Base-by-base conservation (phyloP, 306 rosid genomes). In the Ormosia emarginata region DNA sequence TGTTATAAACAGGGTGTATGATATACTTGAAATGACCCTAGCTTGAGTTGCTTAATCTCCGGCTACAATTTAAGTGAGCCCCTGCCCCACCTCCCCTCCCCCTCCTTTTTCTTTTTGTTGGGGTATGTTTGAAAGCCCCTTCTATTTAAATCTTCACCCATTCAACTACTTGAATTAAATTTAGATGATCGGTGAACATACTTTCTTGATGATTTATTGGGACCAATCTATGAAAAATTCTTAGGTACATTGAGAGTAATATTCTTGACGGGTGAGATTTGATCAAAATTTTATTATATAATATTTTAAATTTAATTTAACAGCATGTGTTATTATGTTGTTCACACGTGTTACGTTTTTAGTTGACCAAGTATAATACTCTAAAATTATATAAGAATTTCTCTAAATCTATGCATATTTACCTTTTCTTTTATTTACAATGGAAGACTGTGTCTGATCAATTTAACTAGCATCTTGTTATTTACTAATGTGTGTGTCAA, bases 31-130 rank as follows among this genome's bases (percentile, higher is more conserved):
- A 61, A 52, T 77, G 55, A 69, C 46, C 50, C 56, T 77, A 40
- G 83, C 83, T 77, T 73, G 83, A 80, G 73, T 84, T 47, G 18
- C 67, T 74, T 52, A 11, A 62, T 64, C 72, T 55, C 79, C 32
- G 3, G 59, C 43, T 73, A 74, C 55, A 64, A 77, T 47, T 63
- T 47, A 66, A 13, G 39, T 67, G 52, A 80, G 58, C 24, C 24
- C 24, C 24, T 24, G 0, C 30, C 5, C 33, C 36, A 15, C 7
- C n/a, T n/a, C n/a, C n/a, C n/a, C n/a, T n/a, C n/a, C n/a, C n/a
- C n/a, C n/a, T n/a, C n/a, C n/a, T n/a, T n/a, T n/a, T n/a, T n/a
- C n/a, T n/a, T n/a, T 63, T 15, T 33, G 3, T 7, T 0, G 52
- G 50, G 32, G 8, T 3, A 67, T n/a, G 4, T 14, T 65, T 39